These are phyloP conservation scores for Penicillium sp. DNA, from an alignment of 2,329 filamentous ascomycete species.

Conservation along the genomic window DNA sequence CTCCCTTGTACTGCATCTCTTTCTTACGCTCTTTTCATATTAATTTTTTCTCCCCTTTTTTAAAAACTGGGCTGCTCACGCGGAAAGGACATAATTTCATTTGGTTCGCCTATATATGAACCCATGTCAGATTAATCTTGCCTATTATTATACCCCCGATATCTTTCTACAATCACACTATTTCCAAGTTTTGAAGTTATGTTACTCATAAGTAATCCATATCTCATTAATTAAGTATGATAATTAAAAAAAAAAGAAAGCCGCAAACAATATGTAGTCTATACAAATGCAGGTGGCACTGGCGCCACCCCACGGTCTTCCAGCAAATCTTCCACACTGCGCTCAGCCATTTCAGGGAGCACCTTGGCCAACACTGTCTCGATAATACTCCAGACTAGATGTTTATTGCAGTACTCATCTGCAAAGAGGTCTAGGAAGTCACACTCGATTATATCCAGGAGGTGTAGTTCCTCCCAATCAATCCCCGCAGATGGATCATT, in stretches of 20 bases:
- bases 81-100: slow-evolving; percentile 22
- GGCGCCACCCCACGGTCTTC: slow-evolving; percentile 61
- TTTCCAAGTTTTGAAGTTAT: neutral
- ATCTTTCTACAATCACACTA: slow-evolving; percentile 2
- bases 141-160: slow-evolving; percentile 15
- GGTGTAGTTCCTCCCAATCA: slow-evolving; percentile 50
- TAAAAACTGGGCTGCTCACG: slow-evolving; percentile 25
- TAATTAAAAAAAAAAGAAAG: neutral
- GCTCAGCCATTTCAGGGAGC: slow-evolving; percentile 78
- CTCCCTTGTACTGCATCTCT: slow-evolving; percentile 12
- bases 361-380: slow-evolving; percentile 79
- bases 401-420: slow-evolving; percentile 89
- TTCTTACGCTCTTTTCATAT: slow-evolving; percentile 15
- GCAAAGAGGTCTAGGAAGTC: slow-evolving; percentile 70
- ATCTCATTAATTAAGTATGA: slow-evolving; percentile 13
- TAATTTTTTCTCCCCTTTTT: neutral
- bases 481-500: slow-evolving; percentile 20
- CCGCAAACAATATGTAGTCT: neutral
- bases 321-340: slow-evolving; percentile 69
- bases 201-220: slow-evolving; percentile 9
- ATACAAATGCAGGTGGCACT: slow-evolving; percentile 17
- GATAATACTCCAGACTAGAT: slow-evolving; percentile 77
- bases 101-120: slow-evolving; percentile 12
- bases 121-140: slow-evolving; percentile 16
- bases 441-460: slow-evolving; percentile 61